phyloP scores from a whole-genome alignment of 2,329 filamentous ascomycete species.

The Coniochaeta ligniaria region DNA sequence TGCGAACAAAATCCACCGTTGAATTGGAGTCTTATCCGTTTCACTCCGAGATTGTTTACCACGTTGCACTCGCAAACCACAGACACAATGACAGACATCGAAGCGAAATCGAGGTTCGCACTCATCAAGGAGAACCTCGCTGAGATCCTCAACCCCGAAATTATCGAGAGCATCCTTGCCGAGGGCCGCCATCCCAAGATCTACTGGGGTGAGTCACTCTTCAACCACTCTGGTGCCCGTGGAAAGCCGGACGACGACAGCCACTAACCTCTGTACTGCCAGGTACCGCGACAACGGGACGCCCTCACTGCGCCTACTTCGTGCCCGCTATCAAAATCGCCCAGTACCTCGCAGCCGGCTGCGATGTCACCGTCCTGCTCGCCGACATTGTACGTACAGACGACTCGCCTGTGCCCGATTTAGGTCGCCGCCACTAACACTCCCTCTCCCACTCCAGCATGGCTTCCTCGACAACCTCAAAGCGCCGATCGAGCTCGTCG shows the following conservation, averaged over 20 bases:
- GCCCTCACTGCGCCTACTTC: slow-evolving; percentile 85
- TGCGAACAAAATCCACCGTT: not conserved
- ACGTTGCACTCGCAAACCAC: not conserved
- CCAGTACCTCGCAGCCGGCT: slow-evolving; percentile 77
- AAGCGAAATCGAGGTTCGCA: slow-evolving; percentile 48
- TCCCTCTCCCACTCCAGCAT: slow-evolving; percentile 25
- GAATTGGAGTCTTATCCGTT: not conserved
- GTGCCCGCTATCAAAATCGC: slow-evolving; percentile 85
- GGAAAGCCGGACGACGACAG: not conserved
- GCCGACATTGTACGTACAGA: slow-evolving; percentile 59
- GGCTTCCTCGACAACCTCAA: slow-evolving; percentile 80
- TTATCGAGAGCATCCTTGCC: slow-evolving; percentile 66
- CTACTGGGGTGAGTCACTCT: slow-evolving; percentile 63
- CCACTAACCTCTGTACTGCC: slow-evolving; percentile 4
- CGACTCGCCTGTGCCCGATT: slow-evolving; percentile 20
- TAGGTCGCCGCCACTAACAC: not conserved
- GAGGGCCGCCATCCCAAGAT: slow-evolving; percentile 67
- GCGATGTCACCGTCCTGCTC: slow-evolving; percentile 72
- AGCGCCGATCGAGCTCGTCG: slow-evolving; percentile 81
- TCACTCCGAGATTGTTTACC: not conserved
- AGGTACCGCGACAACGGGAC: slow-evolving; percentile 74
- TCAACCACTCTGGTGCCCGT: not conserved
- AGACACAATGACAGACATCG: slow-evolving; percentile 8
- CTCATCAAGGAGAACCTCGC: slow-evolving; percentile 76
- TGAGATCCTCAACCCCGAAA: slow-evolving; percentile 78